Conservation (phyloP, 768 basidiomycete genomes). For the Lactarius quietus region DNA sequence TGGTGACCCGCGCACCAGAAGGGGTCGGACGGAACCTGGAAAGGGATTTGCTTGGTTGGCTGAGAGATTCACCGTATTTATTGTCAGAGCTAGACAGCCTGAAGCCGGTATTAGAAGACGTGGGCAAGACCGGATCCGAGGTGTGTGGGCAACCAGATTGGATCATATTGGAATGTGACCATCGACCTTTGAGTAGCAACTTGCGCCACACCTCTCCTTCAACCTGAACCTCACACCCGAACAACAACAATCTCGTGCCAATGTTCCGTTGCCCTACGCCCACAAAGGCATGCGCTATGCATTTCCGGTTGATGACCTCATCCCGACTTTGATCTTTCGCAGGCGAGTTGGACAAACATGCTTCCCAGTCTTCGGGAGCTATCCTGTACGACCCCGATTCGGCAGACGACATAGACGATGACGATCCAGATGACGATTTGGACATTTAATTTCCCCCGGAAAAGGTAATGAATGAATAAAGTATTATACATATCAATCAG, state of each 20-base stretch:
- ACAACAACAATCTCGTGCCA: slow-evolving; percentile 74
- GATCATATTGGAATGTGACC: slow-evolving; percentile 8
- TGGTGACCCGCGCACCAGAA: slow-evolving; percentile 46
- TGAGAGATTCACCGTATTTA: slow-evolving; percentile 39
- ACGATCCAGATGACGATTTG: slow-evolving; percentile 93
- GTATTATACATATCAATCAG: slow-evolving; percentile 3
- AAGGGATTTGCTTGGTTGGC: slow-evolving; percentile 65
- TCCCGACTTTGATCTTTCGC: slow-evolving; percentile 36
- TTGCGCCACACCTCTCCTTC: slow-evolving; percentile 68
- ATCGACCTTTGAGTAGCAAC: slow-evolving; percentile 27
- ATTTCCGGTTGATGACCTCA: neutral
- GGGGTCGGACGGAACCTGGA: slow-evolving; percentile 54
- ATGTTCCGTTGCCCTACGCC: slow-evolving; percentile 86
- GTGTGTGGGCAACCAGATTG: slow-evolving; percentile 13
- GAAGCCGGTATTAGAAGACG: slow-evolving; percentile 41
- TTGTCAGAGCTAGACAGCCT: slow-evolving; percentile 52
- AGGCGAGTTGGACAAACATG: slow-evolving; percentile 24
- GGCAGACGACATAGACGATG: slow-evolving; percentile 92
- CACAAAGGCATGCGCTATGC: slow-evolving; percentile 61
- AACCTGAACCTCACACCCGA: slow-evolving; percentile 81
- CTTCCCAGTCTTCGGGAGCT: slow-evolving; percentile 35
- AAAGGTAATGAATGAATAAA: slow-evolving; percentile 8
- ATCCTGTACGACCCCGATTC: slow-evolving; percentile 93
- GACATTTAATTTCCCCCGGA: slow-evolving; percentile 52
- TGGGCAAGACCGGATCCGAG: slow-evolving; percentile 31